Base-by-base conservation (phyloP, 129 eudicot species). In the Erigeron canadensis region DNA sequence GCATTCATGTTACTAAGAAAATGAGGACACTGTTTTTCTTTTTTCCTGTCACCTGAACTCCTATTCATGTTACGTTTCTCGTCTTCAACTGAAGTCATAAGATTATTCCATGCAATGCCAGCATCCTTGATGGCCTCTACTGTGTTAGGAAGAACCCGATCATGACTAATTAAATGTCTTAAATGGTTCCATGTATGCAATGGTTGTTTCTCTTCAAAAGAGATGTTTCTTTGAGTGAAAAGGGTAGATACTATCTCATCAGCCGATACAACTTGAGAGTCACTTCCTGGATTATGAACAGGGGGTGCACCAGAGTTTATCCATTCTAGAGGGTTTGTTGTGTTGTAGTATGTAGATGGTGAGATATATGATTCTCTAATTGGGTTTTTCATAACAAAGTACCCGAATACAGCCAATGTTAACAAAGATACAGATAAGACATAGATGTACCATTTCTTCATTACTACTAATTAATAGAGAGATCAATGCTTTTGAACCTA, bases 371-470 rank as follows among this genome's bases (percentile, higher is more conserved):
- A 77, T 77, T 55, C 61, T 61, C 66, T 61, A 61, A 61, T 61
- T 1, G 66, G 93, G 45, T 77, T 89, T 64, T 48, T 78, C 63
- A 74, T 72, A 57, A 81, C 86, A 50, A 70, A 73, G 64, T 85
- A 87, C 64, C 97, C 89, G 67, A 87, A 51, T 48, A 87, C 72
- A 63, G 81, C 10, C 64, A 94, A 46, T 78, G 86, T 89, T 74
- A 94, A 67, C 46, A 86, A 44, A 38, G 98, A 90, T 37, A 81
- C 76, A 50, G 57, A 50, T 38, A 92, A 61, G 53, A 89, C 81
- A 80, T 88, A 85, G 60, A 70, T 76, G 15, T 94, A 94, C 96
- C 97, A 89, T 94, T 83, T 94, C 96, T 90, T 90, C 99, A 94
- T 94, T 66, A 81, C 86, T 64, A 66, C 71, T 75, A 54, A 68